Base-by-base conservation (phyloP, 257 asterid species). In the Nicotiana tabacum region DNA sequence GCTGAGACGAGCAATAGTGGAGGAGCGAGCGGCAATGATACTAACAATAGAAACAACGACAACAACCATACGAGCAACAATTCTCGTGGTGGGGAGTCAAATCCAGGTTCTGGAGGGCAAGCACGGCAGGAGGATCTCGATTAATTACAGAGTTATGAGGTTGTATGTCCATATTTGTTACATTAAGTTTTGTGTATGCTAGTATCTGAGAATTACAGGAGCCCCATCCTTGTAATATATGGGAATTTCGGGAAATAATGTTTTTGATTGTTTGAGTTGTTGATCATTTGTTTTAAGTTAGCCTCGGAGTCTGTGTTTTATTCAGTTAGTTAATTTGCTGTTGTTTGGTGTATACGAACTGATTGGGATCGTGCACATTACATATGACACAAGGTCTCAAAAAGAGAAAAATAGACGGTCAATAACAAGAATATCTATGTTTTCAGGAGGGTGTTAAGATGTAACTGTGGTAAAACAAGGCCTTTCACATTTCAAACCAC, bases 81-180 rank as follows among this genome's bases (percentile, higher is more conserved):
- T 81, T 37, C 30, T 81, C 29, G 66, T 66, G 66, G 56, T 58
- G 94, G 89, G 77, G 83, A 87, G 21, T 68, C 91, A 24, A 81
- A 84, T 82, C 66, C 89, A 24, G 90, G 87, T 43, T 72, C 91
- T 4, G 90, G 92, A 81, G 88, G 89, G 6, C 92, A 83, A 81
- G 91, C 90, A 17, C 92, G 92, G 84, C 90, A 90, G 89, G 97
- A 94, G 89, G 97, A 91, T 86, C 93, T 94, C 35, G 96, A 90
- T 83, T 94, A 87, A 91, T 43, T 43, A 43, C 87, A 78, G 72
- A 72, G 53, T 76, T 65, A 30, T 78, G 77, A 37, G 79, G 30
- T 70, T 9, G 15, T 35, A 76, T 76, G 46, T 76, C 30, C 80
- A 76, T 76, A 76, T 60, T 51, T 76, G 46, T 51, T 76, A 51